Evolutionary conservation across 345 rosid genomes (phyloP), one percentile per base, ranked within the genome.

Genomic region (Eucalyptus rudis): DNA sequence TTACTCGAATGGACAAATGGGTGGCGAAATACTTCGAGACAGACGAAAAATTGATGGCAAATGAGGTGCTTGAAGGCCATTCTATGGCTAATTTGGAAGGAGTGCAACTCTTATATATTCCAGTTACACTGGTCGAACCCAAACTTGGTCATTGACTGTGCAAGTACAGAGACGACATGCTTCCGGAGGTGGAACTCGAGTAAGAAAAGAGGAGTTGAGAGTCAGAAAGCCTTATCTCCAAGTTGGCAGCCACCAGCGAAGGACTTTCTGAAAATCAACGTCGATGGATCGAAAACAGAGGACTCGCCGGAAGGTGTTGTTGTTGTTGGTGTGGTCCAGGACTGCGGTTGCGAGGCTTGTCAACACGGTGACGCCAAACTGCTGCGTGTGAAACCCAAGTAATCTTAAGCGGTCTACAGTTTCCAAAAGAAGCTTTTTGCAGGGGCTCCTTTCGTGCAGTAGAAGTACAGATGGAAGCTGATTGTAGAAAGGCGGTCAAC

Each of bases 181-280:
- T 0, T 56, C 62, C 2, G 29, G 62, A 56, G 62, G 62, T 24
- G 62, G 29, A 56, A 4, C 62, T 0, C 58, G 0, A 52, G 24
- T 52, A 56, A 56, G 62, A 56, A 56, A 0, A 56, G 62, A 56
- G 62, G 24, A 56, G 29, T 10, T 2, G 13, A 56, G 62, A 22
- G 29, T 56, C 62, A 24, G 62, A 4, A 56, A 56, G 29, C 0
- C 29, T 56, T 56, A 24, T n/a, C n/a, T n/a, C n/a, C n/a, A n/a
- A n/a, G n/a, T n/a, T n/a, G n/a, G 1, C 29, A 24, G 29, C 62
- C 29, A 56, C 62, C 62, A 10, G 29, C 62, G 13, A 56, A 56
- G 62, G 29, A 56, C 62, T 24, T 56, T 22, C 27, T 56, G 59
- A 56, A 56, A 22, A 1, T 56, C 59, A 56, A 56, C 27, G 27